Evolutionary conservation across 768 basidiomycete species (phyloP).

Genomic region (Termitomyces sp.): DNA sequence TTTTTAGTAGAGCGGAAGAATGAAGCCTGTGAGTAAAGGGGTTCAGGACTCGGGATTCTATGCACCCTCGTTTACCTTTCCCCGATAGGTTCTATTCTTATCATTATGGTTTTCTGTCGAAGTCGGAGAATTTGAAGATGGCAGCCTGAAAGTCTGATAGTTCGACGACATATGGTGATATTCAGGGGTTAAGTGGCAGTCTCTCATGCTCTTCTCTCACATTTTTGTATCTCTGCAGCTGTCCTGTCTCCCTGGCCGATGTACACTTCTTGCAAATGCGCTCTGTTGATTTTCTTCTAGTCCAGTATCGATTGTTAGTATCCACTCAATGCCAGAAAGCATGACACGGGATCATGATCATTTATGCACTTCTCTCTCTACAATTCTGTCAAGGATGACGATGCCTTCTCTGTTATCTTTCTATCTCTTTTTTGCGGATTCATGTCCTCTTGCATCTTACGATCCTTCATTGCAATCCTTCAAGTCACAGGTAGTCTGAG

Average conservation of each 20-base stretch:
- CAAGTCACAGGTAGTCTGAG: neutral
- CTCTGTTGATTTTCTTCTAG: neutral
- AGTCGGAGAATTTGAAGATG: neutral
- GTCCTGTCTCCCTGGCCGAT: neutral
- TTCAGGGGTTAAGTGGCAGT: neutral
- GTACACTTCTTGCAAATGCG: neutral
- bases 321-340: neutral
- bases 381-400: neutral
- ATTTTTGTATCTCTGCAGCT: neutral
- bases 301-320: neutral
- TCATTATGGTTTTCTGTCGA: neutral
- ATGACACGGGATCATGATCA: no score
- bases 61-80: neutral
- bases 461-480: neutral
- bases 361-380: no score
- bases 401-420: neutral
- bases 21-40: neutral
- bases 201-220: neutral
- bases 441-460: neutral
- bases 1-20: conserved; percentile 34
- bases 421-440: neutral
- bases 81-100: neutral
- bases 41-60: neutral
- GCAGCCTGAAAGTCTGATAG: neutral
- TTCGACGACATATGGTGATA: neutral